phyloP scores from a whole-genome alignment of 1,139 yeast genomes.

The Candida sojae region DNA sequence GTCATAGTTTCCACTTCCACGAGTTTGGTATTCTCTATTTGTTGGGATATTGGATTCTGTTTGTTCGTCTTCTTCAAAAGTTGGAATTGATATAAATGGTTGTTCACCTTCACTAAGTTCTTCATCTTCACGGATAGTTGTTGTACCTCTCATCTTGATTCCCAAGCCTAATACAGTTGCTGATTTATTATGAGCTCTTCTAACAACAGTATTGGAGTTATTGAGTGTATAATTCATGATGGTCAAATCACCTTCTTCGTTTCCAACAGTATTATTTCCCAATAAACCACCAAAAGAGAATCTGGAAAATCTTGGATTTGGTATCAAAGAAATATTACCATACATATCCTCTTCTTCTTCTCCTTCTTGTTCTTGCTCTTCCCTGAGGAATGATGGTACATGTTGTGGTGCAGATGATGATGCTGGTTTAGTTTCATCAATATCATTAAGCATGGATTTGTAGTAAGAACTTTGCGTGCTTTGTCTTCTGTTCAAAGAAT shows the following conservation, averaged over 20 bases:
- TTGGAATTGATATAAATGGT: slow-evolving; percentile 4
- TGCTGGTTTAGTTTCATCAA: slow-evolving; percentile 21
- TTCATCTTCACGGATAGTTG: slow-evolving; percentile 10
- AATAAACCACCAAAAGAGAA: slow-evolving; percentile 45
- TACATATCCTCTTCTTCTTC: slow-evolving; percentile 5
- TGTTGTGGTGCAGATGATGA: slow-evolving; percentile 1
- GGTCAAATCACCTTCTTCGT: slow-evolving; percentile 30
- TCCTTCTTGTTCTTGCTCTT: slow-evolving; percentile 6
- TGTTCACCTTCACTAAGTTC: slow-evolving; percentile 10
- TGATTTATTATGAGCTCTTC: slow-evolving; percentile 16
- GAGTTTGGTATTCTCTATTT: slow-evolving; percentile 15
- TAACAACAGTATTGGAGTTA: slow-evolving; percentile 33
- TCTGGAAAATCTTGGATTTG: slow-evolving; percentile 48
- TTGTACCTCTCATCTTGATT: slow-evolving; percentile 19
- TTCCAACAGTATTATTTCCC: slow-evolving; percentile 20
- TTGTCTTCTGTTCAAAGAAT: slow-evolving; percentile 10
- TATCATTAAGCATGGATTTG: slow-evolving; percentile 26
- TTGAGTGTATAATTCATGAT: slow-evolving; percentile 26
- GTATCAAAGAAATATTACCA: slow-evolving; percentile 25
- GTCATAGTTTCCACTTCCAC: slow-evolving; percentile 19
- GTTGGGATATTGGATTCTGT: slow-evolving; percentile 19
- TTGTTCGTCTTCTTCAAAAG: slow-evolving; percentile 18
- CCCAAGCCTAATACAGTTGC: slow-evolving; percentile 32
- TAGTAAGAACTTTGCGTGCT: slow-evolving; percentile 16
- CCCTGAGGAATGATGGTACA: neutral